Evolutionary conservation across 768 basidiomycete genomes (phyloP).

Genomic region (Russula dissimulans): DNA sequence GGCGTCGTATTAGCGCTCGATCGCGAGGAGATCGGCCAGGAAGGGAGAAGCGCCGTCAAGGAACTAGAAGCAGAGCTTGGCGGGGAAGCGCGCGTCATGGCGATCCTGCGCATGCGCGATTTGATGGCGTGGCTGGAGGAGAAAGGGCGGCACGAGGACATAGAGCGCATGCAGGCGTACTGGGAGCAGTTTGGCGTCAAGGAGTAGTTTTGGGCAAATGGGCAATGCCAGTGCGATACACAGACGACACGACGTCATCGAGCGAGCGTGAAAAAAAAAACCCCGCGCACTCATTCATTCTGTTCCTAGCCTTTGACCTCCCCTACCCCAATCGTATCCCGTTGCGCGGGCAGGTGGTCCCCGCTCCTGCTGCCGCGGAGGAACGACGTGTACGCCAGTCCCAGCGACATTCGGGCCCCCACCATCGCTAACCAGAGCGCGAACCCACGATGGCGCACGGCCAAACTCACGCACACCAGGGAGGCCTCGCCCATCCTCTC

Average conservation of each 20-base stretch:
- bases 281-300: constrained; percentile 3
- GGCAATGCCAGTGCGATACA: neutral
- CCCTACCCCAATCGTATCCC: constrained; percentile 43
- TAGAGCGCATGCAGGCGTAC: constrained; percentile 70
- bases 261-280: neutral
- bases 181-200: constrained; percentile 63
- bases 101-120: constrained; percentile 80
- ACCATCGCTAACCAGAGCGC: constrained; percentile 23
- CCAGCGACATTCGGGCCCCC: constrained; percentile 27
- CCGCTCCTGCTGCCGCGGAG: constrained; percentile 36
- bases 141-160: constrained; percentile 53
- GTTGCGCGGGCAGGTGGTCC: constrained; percentile 19
- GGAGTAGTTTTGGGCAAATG: constrained; percentile 17
- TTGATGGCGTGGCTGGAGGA: constrained; percentile 74
- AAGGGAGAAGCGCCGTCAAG: constrained; percentile 65
- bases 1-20: constrained; percentile 86
- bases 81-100: constrained; percentile 60
- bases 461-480: constrained; percentile 43
- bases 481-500: constrained; percentile 50
- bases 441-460: constrained; percentile 14
- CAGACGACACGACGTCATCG: neutral
- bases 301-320: constrained; percentile 40
- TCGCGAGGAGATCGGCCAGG: constrained; percentile 74
- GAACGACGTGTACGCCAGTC: constrained; percentile 47
- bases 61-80: constrained; percentile 70